Base-by-base conservation (phyloP, 352 stramenopile species). In the Phytopythium litorale region DNA sequence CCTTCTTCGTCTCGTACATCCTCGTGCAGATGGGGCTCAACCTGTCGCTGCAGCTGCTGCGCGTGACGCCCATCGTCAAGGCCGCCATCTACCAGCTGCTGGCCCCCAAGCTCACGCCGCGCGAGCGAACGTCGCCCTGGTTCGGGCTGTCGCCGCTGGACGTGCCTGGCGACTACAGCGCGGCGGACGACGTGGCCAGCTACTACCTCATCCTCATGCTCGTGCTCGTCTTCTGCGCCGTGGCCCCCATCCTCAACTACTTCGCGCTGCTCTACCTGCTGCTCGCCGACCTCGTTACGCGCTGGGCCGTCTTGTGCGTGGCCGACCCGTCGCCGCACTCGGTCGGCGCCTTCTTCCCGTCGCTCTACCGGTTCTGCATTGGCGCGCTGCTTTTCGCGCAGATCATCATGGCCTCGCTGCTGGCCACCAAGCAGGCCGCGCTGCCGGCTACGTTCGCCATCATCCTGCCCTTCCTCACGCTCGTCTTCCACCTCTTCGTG, bases 1-100 rank as follows among this genome's bases (percentile, higher is more conserved):
- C 84, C 16, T 91, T 88, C 71, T 94, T 92, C 70, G 81, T 89
- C 59, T 87, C 81, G 7, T 92, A 89, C 68, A 57, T 92, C 45
- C 71, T 94, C 35, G 84, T 94, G 59, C 83, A 89, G 43, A 91
- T 75, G 56, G 83, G 81, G 28, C 56, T 92, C 0, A 76, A 92
- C 51, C 45, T 92, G 53, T 83, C 73, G 42, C 62, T 94, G 19
- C 64, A 82, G 35, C 51, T 94, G n/a, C 70, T 94, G 40, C 86
- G 86, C 50, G 80, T 92, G 33, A 84, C 71, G 25, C 84, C 84
- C 16, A 87, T 91, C 38, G 67, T 83, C 66, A 91, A 92, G 68
- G 81, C 81, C 30, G 63, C 71, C n/a, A 87, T 94, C 62, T 94
- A 94, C 68, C 64, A 88, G 61, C 40, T 67, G 11, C 76, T 92